Percentiles rank a stretch among this genome's conserved stretches.
Evolutionary conservation across 345 rosid species (phyloP).

Genomic region (Erodium maritimum): DNA sequence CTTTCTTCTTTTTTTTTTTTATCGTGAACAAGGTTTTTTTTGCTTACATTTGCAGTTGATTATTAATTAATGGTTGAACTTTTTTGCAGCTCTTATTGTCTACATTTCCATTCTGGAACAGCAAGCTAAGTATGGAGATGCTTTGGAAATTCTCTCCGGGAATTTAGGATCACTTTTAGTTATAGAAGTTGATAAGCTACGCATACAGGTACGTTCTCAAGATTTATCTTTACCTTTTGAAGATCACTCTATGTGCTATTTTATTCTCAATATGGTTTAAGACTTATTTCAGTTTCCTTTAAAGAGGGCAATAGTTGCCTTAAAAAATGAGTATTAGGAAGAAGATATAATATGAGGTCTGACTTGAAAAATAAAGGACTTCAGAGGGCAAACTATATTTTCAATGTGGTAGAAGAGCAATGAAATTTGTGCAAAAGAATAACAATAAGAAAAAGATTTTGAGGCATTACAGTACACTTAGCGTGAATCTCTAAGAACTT

Average conservation of each 20-base stretch:
- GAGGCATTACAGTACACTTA: too few relatives aligned
- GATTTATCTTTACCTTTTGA: too few relatives aligned
- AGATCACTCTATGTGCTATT: conserved; percentile 5
- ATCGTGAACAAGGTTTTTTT: neutral
- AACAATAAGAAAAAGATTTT: neutral
- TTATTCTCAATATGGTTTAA: neutral
- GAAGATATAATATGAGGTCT: neutral
- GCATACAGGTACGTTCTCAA: conserved; percentile 75
- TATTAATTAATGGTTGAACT: conserved; percentile 7
- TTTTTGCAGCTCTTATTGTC: conserved; percentile 68
- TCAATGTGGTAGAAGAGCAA: neutral
- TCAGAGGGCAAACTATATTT: neutral
- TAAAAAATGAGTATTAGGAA: neutral
- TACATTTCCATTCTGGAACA: conserved; percentile 88
- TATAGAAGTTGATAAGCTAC: conserved; percentile 86
- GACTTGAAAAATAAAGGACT: neutral
- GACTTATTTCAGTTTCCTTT: neutral
- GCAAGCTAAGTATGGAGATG: conserved; percentile 69
- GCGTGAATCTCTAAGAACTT: too few relatives aligned
- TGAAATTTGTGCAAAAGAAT: neutral
- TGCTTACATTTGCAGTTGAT: conserved; percentile 1
- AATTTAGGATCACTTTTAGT: conserved; percentile 72
- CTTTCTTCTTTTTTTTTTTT: too few relatives aligned
- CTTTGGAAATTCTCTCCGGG: conserved; percentile 73
- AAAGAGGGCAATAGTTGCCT: neutral